A percentile compares a stretch with the other conserved stretches of the same genome.
Conservation (phyloP, 306 rosid genomes). For the Prinsepia uniflora region DNA sequence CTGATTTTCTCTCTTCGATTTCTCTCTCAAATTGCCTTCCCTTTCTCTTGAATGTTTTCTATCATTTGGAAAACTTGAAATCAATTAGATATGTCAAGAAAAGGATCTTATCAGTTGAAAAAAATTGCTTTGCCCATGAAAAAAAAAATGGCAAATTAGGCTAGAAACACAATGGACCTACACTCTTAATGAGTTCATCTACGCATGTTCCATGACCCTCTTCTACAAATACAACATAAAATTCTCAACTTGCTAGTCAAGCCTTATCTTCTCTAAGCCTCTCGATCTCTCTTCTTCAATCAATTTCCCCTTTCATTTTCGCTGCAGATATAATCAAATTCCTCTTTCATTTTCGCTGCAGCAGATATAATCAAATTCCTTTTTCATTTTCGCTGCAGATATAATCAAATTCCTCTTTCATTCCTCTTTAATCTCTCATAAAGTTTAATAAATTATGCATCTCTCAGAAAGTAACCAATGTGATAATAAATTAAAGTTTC, state of each 20-base stretch:
- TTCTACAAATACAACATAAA: slow-evolving; percentile 41
- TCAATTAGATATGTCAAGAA: background rate
- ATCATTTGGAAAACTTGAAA: background rate
- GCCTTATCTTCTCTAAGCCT: slow-evolving; percentile 23
- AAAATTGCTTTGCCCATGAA: background rate
- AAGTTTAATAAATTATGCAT: too few relatives aligned
- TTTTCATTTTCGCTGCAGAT: background rate
- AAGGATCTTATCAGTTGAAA: background rate
- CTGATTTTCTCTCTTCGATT: too few relatives aligned
- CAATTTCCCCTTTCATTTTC: background rate
- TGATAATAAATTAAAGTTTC: too few relatives aligned
- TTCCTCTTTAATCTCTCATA: too few relatives aligned
- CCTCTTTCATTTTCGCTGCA: too few relatives aligned
- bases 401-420: too few relatives aligned
- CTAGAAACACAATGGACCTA: slow-evolving; percentile 46
- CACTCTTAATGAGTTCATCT: slow-evolving; percentile 33
- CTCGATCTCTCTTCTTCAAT: slow-evolving; percentile 10
- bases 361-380: slow-evolving; percentile 13
- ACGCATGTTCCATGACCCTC: slow-evolving; percentile 31
- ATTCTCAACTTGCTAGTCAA: slow-evolving; percentile 28
- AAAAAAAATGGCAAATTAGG: slow-evolving; percentile 35
- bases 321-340: background rate
- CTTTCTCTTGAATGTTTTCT: too few relatives aligned
- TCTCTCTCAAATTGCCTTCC: too few relatives aligned
- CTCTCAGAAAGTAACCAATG: too few relatives aligned